Base-by-base conservation (phyloP, 441 rosid species). In the Capsella rubella region DNA sequence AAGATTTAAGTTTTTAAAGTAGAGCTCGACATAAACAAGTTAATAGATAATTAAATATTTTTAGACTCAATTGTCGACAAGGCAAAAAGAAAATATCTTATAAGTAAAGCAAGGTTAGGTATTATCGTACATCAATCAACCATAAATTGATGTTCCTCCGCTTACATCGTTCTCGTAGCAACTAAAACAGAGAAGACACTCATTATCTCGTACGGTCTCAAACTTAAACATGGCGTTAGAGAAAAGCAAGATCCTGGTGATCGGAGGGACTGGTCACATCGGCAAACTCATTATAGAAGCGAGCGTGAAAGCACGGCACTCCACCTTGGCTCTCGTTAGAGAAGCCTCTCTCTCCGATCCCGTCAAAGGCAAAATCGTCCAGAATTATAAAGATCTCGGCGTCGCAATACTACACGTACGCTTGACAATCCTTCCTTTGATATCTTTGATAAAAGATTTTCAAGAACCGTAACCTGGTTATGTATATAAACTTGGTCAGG, bases 181-280 rank as follows among this genome's bases (percentile, higher is more conserved):
- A 34, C 37, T 34, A 2, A 34, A 7, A 6, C 37, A 34, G 8
- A 6, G 8, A 1, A 34, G 0, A 32, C 35, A 32, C 8, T 32
- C 35, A 32, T 32, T 3, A 42, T 11, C 3, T 40, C 4, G 2
- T 40, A 11, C 14, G 46, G 46, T 42, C 46, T 42, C 27, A 40
- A 12, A 61, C 11, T 29, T 18, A 37, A 9, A 27, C 37, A 74
- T 74, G 78, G 63, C 74, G n/a, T 27, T 71, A 3, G 74, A 61
- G 50, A 53, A 69, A 35, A 87, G 83, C 84, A 82, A 79, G 77
- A 71, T 85, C 50, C 56, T 87, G 68, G 69, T 87, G 31, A 75
- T 87, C 43, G 91, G 91, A 54, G 91, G 88, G 4, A 87, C 91
- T 1, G 88, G 91, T 15, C 73, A 85, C 83, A 74, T 87, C 50